Conservation (phyloP, 441 rosid species). For the Hura crepitans region DNA sequence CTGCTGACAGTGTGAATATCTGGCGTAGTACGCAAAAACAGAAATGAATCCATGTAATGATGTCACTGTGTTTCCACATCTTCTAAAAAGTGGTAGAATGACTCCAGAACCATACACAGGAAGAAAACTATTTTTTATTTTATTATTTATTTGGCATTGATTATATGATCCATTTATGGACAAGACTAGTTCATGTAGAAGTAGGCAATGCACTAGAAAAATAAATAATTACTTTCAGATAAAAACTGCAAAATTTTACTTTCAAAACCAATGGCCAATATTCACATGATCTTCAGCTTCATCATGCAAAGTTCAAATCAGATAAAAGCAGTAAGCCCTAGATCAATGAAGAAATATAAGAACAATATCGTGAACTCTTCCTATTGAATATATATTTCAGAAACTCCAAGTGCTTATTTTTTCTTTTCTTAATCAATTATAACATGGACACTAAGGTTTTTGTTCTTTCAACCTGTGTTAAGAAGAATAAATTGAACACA, state of each 20-base stretch:
- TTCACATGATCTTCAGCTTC: background rate
- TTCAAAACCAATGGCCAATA: background rate
- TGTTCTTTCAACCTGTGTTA: background rate
- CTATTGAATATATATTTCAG: background rate
- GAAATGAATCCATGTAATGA: slow-evolving; percentile 4
- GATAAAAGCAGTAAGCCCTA: background rate
- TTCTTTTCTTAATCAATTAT: background rate
- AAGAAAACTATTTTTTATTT: background rate
- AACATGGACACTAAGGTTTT: background rate
- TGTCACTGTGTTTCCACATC: background rate
- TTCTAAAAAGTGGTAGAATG: background rate
- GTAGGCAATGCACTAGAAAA: background rate
- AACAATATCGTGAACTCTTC: background rate
- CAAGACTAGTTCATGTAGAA: background rate
- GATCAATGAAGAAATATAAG: background rate
- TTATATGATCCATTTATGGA: background rate
- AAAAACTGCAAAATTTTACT: background rate
- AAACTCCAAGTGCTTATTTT: background rate
- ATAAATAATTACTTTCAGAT: background rate
- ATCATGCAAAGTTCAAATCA: background rate
- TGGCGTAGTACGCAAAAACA: slow-evolving; percentile 27
- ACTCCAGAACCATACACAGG: background rate
- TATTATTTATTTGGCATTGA: background rate
- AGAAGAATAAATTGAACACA: background rate
- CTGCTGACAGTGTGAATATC: slow-evolving; percentile 90